Conservation (phyloP, 495 filamentous ascomycete species). For the Penicillium nucicola region DNA sequence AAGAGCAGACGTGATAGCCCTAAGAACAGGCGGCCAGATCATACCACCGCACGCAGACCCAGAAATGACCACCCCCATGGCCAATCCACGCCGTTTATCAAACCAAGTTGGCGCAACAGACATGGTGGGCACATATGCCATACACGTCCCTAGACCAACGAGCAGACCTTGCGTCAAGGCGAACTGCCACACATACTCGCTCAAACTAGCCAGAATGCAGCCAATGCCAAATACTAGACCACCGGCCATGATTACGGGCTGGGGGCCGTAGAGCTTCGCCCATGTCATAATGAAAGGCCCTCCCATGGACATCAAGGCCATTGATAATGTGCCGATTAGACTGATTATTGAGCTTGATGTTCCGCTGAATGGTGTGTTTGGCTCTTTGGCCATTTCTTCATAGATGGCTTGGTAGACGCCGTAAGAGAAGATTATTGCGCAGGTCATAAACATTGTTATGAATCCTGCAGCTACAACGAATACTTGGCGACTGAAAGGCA, state of each 20-base stretch:
- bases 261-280: slow-evolving; percentile 39
- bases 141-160: slow-evolving; percentile 43
- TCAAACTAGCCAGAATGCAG: slow-evolving; percentile 54
- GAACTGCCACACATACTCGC: slow-evolving; percentile 56
- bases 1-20: slow-evolving; percentile 46
- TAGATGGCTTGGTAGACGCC: slow-evolving; percentile 47
- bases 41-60: slow-evolving; percentile 58
- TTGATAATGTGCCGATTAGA: slow-evolving; percentile 41
- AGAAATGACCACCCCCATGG: slow-evolving; percentile 50
- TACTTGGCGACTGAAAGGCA: slow-evolving; percentile 11
- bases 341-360: slow-evolving; percentile 38
- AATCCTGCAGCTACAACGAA: slow-evolving; percentile 31
- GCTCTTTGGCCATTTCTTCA: slow-evolving; percentile 32
- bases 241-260: slow-evolving; percentile 30
- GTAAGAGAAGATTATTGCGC: slow-evolving; percentile 42
- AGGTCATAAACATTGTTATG: slow-evolving; percentile 41
- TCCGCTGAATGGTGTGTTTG: slow-evolving; percentile 33
- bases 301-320: slow-evolving; percentile 45
- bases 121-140: slow-evolving; percentile 52
- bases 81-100: slow-evolving; percentile 49
- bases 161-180: slow-evolving; percentile 58
- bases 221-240: slow-evolving; percentile 35
- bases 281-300: slow-evolving; percentile 37
- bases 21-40: slow-evolving; percentile 42
- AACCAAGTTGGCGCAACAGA: slow-evolving; percentile 55